These are phyloP conservation scores for Trametes maxima DNA, from an alignment of 768 basidiomycete species.

Conservation along the genomic window DNA sequence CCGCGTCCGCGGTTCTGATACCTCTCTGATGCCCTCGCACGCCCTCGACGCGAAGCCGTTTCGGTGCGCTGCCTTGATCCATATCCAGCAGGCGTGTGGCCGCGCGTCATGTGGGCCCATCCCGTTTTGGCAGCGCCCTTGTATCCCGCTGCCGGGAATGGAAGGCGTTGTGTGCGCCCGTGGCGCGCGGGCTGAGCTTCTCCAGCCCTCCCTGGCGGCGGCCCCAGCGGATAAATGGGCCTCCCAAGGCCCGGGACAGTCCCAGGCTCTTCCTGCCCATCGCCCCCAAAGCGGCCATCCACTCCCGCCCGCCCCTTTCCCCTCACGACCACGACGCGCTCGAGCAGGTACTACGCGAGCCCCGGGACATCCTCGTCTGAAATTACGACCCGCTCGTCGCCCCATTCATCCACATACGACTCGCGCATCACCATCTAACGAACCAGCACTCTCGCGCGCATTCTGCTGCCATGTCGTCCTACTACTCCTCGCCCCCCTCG, in stretches of 20 bases:
- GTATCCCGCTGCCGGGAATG: constrained; percentile 16
- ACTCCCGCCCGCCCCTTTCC: not conserved
- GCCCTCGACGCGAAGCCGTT: constrained; percentile 3
- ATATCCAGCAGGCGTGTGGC: constrained; percentile 12
- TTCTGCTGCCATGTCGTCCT: constrained; percentile 33
- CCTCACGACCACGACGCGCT: not conserved
- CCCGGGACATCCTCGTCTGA: not conserved
- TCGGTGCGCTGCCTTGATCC: constrained; percentile 19
- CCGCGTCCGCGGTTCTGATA: constrained; percentile 7
- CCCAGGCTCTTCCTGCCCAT: constrained; percentile 19
- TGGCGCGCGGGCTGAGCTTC: not conserved
- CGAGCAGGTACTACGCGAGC: not conserved
- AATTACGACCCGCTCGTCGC: not conserved
- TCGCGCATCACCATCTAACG: not conserved
- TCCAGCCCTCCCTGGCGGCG: not conserved
- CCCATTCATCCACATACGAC: not conserved
- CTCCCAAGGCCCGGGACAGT: not conserved
- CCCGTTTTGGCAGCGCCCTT: constrained; percentile 17
- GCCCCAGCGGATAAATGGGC: constrained; percentile 14
- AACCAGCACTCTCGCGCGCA: constrained; percentile 1
- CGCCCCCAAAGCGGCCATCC: not conserved
- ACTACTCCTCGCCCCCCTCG: constrained; percentile 31
- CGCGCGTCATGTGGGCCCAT: constrained; percentile 15
- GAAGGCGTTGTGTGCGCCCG: constrained; percentile 14
- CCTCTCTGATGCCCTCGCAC: not conserved